Evolutionary conservation across 2,329 filamentous ascomycete genomes (phyloP).

Genomic region (Clonostachys rosea): DNA sequence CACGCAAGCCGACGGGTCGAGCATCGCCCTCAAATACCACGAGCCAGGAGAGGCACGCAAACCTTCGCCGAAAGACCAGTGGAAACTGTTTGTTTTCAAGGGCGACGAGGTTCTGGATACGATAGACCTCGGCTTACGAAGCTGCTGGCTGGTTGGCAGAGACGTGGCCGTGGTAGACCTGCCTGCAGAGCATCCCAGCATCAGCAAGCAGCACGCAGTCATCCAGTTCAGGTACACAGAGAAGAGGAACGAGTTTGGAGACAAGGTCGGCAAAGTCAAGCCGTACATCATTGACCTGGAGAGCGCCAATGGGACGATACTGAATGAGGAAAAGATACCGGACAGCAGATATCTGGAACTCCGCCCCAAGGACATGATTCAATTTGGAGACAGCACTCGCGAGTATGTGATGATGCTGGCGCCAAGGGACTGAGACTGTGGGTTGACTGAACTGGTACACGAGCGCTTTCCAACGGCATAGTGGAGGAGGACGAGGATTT

Average conservation of each 20-base stretch:
- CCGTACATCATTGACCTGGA: slow-evolving; percentile 93
- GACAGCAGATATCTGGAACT: slow-evolving; percentile 80
- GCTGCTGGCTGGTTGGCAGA: slow-evolving; percentile 87
- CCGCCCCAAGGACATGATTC: slow-evolving; percentile 81
- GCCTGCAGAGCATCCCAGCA: slow-evolving; percentile 81
- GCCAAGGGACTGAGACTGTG: slow-evolving; percentile 29
- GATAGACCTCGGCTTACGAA: slow-evolving; percentile 68
- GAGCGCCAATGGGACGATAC: slow-evolving; percentile 81
- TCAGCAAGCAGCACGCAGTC: slow-evolving; percentile 93
- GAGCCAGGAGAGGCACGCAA: slow-evolving; percentile 92
- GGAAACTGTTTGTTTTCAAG: slow-evolving; percentile 94
- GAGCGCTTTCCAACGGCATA: not conserved
- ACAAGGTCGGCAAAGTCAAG: slow-evolving; percentile 72
- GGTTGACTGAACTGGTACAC: not conserved
- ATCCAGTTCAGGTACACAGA: slow-evolving; percentile 87
- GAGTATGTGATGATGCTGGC: slow-evolving; percentile 95
- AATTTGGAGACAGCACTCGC: slow-evolving; percentile 80
- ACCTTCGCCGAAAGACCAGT: slow-evolving; percentile 70
- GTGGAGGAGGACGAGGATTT: no score
- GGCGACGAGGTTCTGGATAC: slow-evolving; percentile 75
- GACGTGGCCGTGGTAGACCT: slow-evolving; percentile 80
- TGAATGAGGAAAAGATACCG: slow-evolving; percentile 74
- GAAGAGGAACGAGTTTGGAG: slow-evolving; percentile 81
- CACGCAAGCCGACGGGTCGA: slow-evolving; percentile 66
- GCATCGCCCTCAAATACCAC: slow-evolving; percentile 88